Conservation (phyloP, 352 stramenopile genomes). For the Thalassiosira sp. region DNA sequence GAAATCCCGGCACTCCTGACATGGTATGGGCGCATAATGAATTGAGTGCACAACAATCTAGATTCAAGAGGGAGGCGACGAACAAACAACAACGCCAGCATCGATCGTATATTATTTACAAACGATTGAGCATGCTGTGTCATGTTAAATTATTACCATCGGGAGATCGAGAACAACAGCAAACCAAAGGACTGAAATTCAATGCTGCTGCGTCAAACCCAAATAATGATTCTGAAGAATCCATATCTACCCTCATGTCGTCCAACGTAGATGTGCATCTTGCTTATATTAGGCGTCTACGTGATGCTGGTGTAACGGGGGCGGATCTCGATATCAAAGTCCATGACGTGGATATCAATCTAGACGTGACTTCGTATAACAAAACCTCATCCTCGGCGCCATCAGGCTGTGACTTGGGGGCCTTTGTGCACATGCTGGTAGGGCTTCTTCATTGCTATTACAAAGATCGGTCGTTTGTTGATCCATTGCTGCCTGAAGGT, state of each 20-base stretch:
- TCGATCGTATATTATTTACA: conserved; percentile 72
- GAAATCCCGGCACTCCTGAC: conserved; percentile 66
- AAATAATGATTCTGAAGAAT: background rate
- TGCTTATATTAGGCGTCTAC: conserved; percentile 55
- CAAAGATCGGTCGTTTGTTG: conserved; percentile 76
- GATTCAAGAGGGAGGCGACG: conserved; percentile 18
- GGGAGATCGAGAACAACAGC: background rate
- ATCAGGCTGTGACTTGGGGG: conserved; percentile 33
- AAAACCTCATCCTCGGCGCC: background rate
- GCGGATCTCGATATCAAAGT: conserved; percentile 71
- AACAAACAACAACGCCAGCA: conserved; percentile 11
- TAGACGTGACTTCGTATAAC: conserved; percentile 41
- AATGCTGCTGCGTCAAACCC: background rate
- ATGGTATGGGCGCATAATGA: conserved; percentile 79
- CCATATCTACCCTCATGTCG: conserved; percentile 26
- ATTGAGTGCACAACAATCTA: conserved; percentile 30
- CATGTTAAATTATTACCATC: conserved; percentile 27
- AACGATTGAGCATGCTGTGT: conserved; percentile 60
- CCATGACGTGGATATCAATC: conserved; percentile 56
- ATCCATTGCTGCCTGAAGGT: conserved; percentile 61
- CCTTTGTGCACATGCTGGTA: conserved; percentile 47
- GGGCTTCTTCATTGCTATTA: conserved; percentile 71
- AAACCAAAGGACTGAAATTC: background rate
- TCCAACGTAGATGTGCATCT: conserved; percentile 71
- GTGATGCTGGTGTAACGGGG: conserved; percentile 63